A percentile compares a stretch with the other conserved stretches of the same genome.
These are phyloP conservation scores for Geum urbanum DNA, from an alignment of 306 rosid species.

Conservation along the genomic window DNA sequence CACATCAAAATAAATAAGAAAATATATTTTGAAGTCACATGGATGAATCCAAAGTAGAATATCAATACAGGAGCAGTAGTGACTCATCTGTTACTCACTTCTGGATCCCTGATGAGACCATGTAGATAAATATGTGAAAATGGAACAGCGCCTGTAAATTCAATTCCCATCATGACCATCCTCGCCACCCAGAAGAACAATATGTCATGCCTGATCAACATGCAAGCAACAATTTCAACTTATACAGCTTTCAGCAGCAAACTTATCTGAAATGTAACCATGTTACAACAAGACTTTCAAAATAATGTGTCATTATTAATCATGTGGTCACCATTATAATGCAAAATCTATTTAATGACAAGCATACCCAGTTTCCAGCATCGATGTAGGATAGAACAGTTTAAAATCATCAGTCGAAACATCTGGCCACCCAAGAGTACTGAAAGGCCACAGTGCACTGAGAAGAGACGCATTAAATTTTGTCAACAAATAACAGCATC, in stretches of 20 bases:
- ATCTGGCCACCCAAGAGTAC: slow-evolving; percentile 99
- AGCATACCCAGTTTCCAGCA: slow-evolving; percentile 96
- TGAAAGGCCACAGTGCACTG: slow-evolving; percentile 97
- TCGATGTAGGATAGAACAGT: slow-evolving; percentile 82
- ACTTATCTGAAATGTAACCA: not conserved
- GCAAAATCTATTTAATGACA: too few species aligned
- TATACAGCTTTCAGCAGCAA: slow-evolving; percentile 1
- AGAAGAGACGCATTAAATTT: slow-evolving; percentile 13
- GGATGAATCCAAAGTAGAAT: slow-evolving; percentile 4
- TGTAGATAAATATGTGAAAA: slow-evolving; percentile 87
- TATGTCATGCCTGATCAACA: slow-evolving; percentile 82
- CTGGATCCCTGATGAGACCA: slow-evolving; percentile 92
- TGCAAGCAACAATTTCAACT: slow-evolving; percentile 20
- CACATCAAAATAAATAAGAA: not conserved
- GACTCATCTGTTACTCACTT: slow-evolving; percentile 44
- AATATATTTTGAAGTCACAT: not conserved
- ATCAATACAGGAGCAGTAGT: slow-evolving; percentile 15
- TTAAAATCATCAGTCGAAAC: slow-evolving; percentile 69
- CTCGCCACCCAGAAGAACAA: slow-evolving; percentile 99
- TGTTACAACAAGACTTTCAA: not conserved
- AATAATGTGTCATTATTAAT: not conserved
- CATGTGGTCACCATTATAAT: too few species aligned
- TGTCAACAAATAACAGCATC: slow-evolving; percentile 17
- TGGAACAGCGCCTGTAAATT: slow-evolving; percentile 82
- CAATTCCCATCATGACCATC: slow-evolving; percentile 99